A percentile compares a stretch with the other conserved stretches of the same genome.
These are phyloP conservation scores for Chalciporus sp. DNA, from an alignment of 1,284 basidiomycete genomes.

Conservation along the genomic window DNA sequence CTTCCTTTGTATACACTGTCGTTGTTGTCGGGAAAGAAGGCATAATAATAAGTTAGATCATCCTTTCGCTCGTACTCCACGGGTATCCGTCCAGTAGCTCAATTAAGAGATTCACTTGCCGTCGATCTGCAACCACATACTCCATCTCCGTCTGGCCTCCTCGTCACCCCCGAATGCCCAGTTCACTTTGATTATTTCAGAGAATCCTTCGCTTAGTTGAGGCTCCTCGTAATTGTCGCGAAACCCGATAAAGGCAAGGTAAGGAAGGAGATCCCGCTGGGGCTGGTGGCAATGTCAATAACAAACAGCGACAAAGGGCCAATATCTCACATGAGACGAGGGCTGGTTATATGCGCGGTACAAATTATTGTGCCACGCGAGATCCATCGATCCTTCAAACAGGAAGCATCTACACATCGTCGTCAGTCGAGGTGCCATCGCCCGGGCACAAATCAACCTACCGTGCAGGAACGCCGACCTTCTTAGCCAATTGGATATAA, in stretches of 20 bases:
- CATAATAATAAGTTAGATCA: not conserved
- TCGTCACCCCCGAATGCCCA: constrained; percentile 79
- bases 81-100: not conserved
- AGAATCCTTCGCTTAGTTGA: constrained; percentile 66
- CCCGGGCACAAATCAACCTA: constrained; percentile 6
- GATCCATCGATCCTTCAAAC: constrained; percentile 71
- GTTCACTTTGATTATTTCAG: constrained; percentile 74
- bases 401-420: constrained; percentile 60
- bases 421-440: not conserved
- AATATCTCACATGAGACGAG: constrained; percentile 39
- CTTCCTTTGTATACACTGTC: not conserved
- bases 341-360: constrained; percentile 74
- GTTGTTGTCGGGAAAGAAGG: constrained; percentile 1
- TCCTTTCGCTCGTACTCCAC: constrained; percentile 5
- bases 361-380: constrained; percentile 90
- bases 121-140: constrained; percentile 76
- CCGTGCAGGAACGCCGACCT: constrained; percentile 43
- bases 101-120: constrained; percentile 43
- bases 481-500: constrained; percentile 70
- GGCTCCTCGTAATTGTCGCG: constrained; percentile 70
- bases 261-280: constrained; percentile 63
- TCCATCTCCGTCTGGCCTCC: constrained; percentile 72
- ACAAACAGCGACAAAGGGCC: constrained; percentile 3
- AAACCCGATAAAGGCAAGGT: constrained; percentile 64
- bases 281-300: constrained; percentile 34